These are phyloP conservation scores for Castanea crenata DNA, from an alignment of 306 rosid species.

Conservation along the genomic window DNA sequence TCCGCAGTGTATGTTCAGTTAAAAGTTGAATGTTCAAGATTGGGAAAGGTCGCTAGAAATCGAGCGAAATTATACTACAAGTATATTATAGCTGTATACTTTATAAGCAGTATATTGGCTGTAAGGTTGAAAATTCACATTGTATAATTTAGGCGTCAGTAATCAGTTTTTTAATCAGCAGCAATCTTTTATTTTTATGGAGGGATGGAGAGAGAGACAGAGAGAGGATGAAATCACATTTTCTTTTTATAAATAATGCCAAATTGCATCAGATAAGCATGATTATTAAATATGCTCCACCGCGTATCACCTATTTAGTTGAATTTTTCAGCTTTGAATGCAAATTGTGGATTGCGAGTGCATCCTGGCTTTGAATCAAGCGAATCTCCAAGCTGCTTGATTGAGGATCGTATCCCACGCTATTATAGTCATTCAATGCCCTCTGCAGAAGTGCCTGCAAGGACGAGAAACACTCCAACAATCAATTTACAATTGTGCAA, in stretches of 20 bases:
- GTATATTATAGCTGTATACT: too few relatives aligned
- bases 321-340: constrained; percentile 57
- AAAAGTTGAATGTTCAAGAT: too few relatives aligned
- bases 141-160: background rate
- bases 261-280: background rate
- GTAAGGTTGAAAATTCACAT: too few relatives aligned
- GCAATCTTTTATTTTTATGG: background rate
- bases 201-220: background rate
- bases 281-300: background rate
- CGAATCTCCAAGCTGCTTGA: constrained; percentile 74
- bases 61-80: too few relatives aligned
- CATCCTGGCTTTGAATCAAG: constrained; percentile 77
- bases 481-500: too few relatives aligned
- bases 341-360: constrained; percentile 53
- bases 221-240: background rate
- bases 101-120: too few relatives aligned
- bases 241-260: background rate
- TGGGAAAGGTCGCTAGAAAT: too few relatives aligned
- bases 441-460: constrained; percentile 67
- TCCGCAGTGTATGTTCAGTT: too few relatives aligned
- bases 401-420: constrained; percentile 62
- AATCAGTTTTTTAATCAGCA: background rate
- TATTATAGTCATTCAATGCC: constrained; percentile 53
- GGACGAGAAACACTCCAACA: background rate
- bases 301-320: constrained; percentile 25